Percentiles rank a stretch among this genome's conserved stretches.
Conservation (phyloP, 2,329 filamentous ascomycete genomes). For the Stagonosporopsis rhizophila region DNA sequence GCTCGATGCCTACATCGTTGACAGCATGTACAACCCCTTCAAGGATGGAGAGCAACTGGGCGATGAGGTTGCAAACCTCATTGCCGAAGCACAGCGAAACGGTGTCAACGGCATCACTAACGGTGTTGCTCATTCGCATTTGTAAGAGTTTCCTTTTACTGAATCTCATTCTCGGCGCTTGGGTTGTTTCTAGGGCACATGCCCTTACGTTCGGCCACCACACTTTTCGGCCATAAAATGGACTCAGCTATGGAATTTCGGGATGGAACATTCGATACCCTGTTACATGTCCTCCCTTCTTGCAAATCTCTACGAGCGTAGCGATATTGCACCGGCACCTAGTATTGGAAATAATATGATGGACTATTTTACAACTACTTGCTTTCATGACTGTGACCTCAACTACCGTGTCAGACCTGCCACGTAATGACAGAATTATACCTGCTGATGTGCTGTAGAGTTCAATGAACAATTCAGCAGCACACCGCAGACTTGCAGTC, state of each 20-base stretch:
- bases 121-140: constrained; percentile 44
- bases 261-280: constrained; percentile 37
- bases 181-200: constrained; percentile 20
- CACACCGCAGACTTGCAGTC: background rate
- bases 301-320: constrained; percentile 15
- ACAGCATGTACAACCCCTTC: constrained; percentile 61
- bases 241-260: constrained; percentile 28
- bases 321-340: constrained; percentile 4
- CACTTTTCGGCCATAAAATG: constrained; percentile 26
- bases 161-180: constrained; percentile 24
- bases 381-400: background rate
- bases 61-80: constrained; percentile 46
- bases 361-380: background rate
- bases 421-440: background rate
- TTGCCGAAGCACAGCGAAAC: constrained; percentile 34
- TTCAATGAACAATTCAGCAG: background rate
- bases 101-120: constrained; percentile 37
- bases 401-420: background rate
- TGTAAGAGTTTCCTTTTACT: constrained; percentile 34
- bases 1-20: constrained; percentile 70
- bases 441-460: background rate
- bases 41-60: constrained; percentile 52
- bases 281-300: constrained; percentile 28
- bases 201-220: constrained; percentile 17
- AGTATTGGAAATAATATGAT: constrained; percentile 13